Percentiles rank a stretch among this genome's conserved stretches.
phyloP scores from a whole-genome alignment of 2,329 filamentous ascomycete genomes.

The Proliferodiscus dingleyae region DNA sequence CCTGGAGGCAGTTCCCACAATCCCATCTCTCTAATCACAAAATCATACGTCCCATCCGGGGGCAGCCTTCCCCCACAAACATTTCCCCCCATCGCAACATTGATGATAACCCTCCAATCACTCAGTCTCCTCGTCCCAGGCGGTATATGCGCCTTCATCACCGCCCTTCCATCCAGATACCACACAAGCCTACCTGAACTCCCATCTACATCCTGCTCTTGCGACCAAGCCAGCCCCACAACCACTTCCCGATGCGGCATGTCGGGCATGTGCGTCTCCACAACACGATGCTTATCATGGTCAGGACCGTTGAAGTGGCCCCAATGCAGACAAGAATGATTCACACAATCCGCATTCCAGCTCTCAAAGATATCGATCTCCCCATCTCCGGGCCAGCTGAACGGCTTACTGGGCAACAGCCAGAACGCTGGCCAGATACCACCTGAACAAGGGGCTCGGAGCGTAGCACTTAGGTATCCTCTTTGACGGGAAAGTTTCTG shows the following conservation, averaged over 20 bases:
- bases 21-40: conserved; percentile 48
- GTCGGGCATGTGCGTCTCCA: conserved; percentile 45
- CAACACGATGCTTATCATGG: conserved; percentile 50
- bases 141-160: conserved; percentile 53
- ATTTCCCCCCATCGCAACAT: conserved; percentile 59
- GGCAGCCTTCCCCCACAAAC: conserved; percentile 50
- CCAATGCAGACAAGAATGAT: conserved; percentile 56
- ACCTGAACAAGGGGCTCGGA: conserved; percentile 47
- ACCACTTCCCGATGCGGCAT: conserved; percentile 43
- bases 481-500: conserved; percentile 46
- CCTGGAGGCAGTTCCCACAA: conserved; percentile 49
- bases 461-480: conserved; percentile 48
- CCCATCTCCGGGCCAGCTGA: conserved; percentile 54
- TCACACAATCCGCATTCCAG: conserved; percentile 54
- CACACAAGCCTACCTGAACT: conserved; percentile 47
- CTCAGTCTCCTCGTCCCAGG: conserved; percentile 48
- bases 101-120: conserved; percentile 52
- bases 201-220: conserved; percentile 33
- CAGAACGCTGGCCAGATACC: conserved; percentile 61
- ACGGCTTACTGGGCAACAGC: conserved; percentile 54
- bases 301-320: conserved; percentile 50
- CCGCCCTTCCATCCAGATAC: conserved; percentile 53
- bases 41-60: conserved; percentile 49
- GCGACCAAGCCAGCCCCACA: conserved; percentile 55
- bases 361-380: conserved; percentile 57